Conservation (phyloP, 2,329 filamentous ascomycete genomes). For the Reticulascus tulasneorum region DNA sequence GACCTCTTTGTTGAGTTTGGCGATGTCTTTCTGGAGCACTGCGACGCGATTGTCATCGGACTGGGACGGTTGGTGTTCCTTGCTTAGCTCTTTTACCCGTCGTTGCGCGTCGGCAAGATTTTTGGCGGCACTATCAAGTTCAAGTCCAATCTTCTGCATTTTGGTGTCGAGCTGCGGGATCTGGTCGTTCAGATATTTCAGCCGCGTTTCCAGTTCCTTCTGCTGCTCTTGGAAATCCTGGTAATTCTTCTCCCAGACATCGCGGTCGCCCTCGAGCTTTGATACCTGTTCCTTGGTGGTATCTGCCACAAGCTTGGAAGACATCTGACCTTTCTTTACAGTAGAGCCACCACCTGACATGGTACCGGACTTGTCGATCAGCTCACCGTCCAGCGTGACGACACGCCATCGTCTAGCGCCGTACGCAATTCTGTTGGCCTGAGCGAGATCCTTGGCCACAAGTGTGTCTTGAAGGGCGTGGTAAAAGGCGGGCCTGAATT, state of each 20-base stretch:
- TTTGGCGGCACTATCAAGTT: conserved; percentile 79
- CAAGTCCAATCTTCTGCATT: conserved; percentile 85
- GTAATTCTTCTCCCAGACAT: conserved; percentile 78
- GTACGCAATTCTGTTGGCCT: conserved; percentile 96
- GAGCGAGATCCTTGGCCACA: conserved; percentile 87
- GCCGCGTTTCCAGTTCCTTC: conserved; percentile 68
- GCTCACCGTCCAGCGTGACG: conserved; percentile 88
- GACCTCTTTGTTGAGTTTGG: conserved; percentile 71
- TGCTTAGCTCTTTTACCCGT: conserved; percentile 77
- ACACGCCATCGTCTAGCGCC: conserved; percentile 92
- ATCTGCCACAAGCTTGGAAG: conserved; percentile 86
- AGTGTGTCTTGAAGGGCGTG: conserved; percentile 93
- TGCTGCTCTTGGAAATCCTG: conserved; percentile 81
- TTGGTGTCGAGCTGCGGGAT: conserved; percentile 84
- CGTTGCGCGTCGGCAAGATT: conserved; percentile 82
- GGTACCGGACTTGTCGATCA: conserved; percentile 97
- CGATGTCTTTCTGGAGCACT: conserved; percentile 73
- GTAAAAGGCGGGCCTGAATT: conserved; percentile 87
- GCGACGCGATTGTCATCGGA: conserved; percentile 72
- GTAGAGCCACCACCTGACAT: conserved; percentile 96
- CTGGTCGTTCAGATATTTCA: conserved; percentile 70
- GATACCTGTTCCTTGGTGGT: conserved; percentile 82
- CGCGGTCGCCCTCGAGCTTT: conserved; percentile 83
- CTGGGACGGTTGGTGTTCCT: conserved; percentile 76
- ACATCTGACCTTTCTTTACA: conserved; percentile 92